A percentile compares a stretch with the other conserved stretches of the same genome.
These are phyloP conservation scores for Hemisphaericaspora xylofermentans DNA, from an alignment of 1,139 yeast genomes.

Conservation along the genomic window DNA sequence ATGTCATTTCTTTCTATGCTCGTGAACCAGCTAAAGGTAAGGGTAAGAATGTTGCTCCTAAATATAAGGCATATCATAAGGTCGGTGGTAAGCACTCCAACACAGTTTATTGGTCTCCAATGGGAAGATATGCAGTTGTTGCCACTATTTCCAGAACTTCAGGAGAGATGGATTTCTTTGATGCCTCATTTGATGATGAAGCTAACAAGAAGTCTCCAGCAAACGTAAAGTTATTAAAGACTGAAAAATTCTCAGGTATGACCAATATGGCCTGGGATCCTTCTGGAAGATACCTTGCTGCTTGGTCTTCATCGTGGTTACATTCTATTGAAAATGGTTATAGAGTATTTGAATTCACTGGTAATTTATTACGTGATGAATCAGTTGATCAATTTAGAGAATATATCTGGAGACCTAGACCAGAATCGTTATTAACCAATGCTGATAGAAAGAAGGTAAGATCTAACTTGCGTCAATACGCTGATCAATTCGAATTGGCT, in stretches of 20 bases:
- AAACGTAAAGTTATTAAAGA: constrained; percentile 61
- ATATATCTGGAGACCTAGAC: constrained; percentile 97
- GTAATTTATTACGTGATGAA: constrained; percentile 73
- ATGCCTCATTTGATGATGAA: constrained; percentile 78
- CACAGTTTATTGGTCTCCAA: constrained; percentile 86
- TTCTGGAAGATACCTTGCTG: constrained; percentile 85
- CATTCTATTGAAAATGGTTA: constrained; percentile 89
- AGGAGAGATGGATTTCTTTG: constrained; percentile 83
- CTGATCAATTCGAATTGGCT: constrained; percentile 89
- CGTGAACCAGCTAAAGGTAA: constrained; percentile 92
- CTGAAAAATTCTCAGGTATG: constrained; percentile 72
- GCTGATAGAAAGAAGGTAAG: constrained; percentile 86
- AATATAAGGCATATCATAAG: constrained; percentile 42
- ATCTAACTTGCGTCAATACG: constrained; percentile 84
- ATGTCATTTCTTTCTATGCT: constrained; percentile 77
- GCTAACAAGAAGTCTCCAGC: constrained; percentile 46
- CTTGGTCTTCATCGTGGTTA: constrained; percentile 86
- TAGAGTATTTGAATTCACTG: constrained; percentile 82
- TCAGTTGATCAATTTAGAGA: constrained; percentile 80
- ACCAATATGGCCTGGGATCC: constrained; percentile 94
- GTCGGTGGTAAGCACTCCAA: constrained; percentile 67
- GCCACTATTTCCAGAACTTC: constrained; percentile 65
- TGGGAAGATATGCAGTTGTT: constrained; percentile 83
- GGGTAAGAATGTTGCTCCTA: constrained; percentile 53
- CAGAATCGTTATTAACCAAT: constrained; percentile 69